Conservation (phyloP, 2,329 filamentous ascomycete species). For the Fusarium bactridioides region DNA sequence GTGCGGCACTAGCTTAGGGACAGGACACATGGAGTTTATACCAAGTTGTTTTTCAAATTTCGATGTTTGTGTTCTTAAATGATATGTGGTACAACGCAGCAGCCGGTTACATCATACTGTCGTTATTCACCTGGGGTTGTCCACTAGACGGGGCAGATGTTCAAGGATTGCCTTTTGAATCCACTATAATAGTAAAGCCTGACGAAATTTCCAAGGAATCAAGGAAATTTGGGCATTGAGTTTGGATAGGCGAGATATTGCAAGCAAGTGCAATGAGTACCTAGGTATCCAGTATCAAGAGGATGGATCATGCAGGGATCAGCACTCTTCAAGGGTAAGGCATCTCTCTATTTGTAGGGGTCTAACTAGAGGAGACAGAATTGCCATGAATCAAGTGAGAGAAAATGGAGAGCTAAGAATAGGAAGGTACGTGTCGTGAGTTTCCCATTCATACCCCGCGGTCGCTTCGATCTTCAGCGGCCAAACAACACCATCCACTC, state of each 20-base stretch:
- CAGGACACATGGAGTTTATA: constrained; percentile 15
- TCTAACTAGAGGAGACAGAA: neutral
- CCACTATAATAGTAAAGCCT: constrained; percentile 8
- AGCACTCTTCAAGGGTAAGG: neutral
- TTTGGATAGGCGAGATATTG: neutral
- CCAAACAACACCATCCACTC: neutral
- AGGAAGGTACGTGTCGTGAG: neutral
- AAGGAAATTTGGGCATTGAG: neutral
- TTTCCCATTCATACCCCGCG: neutral
- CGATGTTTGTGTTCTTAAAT: neutral
- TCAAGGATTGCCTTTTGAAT: neutral
- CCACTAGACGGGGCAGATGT: neutral
- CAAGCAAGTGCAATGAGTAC: neutral
- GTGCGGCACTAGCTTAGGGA: neutral
- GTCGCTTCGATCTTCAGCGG: neutral
- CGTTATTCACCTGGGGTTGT: neutral
- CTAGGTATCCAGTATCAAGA: neutral
- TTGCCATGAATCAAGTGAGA: neutral
- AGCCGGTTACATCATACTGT: constrained; percentile 20
- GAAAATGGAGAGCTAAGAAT: neutral
- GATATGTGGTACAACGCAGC: neutral
- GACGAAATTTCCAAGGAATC: constrained; percentile 1
- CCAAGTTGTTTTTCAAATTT: neutral
- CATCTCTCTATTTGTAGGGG: neutral
- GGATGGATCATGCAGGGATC: constrained; percentile 3